Evolutionary conservation across 305 asterid species (phyloP).

Genomic region (Fraxinus baroniana): DNA sequence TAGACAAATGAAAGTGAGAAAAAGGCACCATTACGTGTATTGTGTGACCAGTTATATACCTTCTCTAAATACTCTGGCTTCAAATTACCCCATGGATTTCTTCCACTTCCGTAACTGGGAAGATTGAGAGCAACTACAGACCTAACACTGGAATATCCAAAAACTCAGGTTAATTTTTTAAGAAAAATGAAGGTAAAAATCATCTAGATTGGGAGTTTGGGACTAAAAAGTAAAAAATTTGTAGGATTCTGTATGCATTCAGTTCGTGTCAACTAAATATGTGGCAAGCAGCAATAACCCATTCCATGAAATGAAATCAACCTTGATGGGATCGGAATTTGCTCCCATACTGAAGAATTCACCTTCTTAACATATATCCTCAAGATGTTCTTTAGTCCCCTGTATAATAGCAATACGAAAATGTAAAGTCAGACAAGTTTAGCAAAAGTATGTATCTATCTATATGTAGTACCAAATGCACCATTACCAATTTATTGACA

Average conservation of each 20-base stretch:
- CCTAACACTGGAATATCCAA: slow-evolving; percentile 65
- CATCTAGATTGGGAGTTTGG: neutral
- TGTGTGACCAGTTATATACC: slow-evolving; percentile 41
- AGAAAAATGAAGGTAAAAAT: slow-evolving; percentile 15
- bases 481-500: neutral
- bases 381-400: slow-evolving; percentile 90
- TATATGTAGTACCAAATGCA: neutral
- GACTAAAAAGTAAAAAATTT: neutral
- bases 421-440: neutral
- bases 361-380: slow-evolving; percentile 88
- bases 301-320: slow-evolving; percentile 26
- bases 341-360: slow-evolving; percentile 81
- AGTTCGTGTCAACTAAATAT: neutral
- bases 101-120: slow-evolving; percentile 97
- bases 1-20: neutral
- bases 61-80: slow-evolving; percentile 88
- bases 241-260: neutral
- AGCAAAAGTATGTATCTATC: neutral
- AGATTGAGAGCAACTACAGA: slow-evolving; percentile 89
- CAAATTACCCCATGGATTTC: slow-evolving; percentile 97
- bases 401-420: slow-evolving; percentile 33
- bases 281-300: neutral
- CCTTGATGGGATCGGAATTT: slow-evolving; percentile 83
- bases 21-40: neutral
- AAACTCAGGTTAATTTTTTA: slow-evolving; percentile 11